Base-by-base conservation (phyloP, 139 green algal genomes). In the Desmodesmus armatus region DNA sequence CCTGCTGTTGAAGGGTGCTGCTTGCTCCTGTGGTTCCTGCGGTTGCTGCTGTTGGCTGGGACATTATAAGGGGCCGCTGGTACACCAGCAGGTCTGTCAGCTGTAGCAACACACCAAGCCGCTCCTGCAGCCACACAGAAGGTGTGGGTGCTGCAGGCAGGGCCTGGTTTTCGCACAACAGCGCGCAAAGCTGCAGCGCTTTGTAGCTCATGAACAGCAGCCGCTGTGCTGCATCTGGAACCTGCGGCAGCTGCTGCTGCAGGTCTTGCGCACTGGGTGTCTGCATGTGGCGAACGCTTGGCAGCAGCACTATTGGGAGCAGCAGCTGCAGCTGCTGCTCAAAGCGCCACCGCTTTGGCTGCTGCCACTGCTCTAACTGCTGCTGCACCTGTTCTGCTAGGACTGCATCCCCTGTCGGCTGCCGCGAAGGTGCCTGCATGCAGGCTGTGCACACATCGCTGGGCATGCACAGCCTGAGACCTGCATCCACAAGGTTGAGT, bases 371-470 rank as follows among this genome's bases (percentile, higher is more conserved):
- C 91, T 78, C 3, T 89, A 89, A n/a, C 80, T 94, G n/a, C 86
- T 94, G 77, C 13, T 55, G 9, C 13, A 21, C 47, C 13, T 55
- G 47, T 55, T 55, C 85, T 96, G 19, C 92, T 96, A 40, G 94
- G 93, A 3, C 91, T 90, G 6, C 83, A 88, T 15, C 94, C 93
- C 4, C 83, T 87, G 49, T 87, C 94, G 80, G 89, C 91, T 0
- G 78, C 85, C 7, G 83, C 96, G 60, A 78, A 73, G 60, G 33
- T 66, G 11, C 88, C 91, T 60, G 83, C n/a, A n/a, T 96, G 58
- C 49, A 71, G 35, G 27, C 60, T 69, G 5, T 29, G 25, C 66
- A 44, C 33, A 74, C 29, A 74, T 25, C 66, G 6, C 27, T 74
- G 29, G 23, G 66, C 7, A 23, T 47, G 29, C 66, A n/a, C 66